Conservation (phyloP, 202 grass and related monocot genomes). For the Saccharum hybrid region DNA sequence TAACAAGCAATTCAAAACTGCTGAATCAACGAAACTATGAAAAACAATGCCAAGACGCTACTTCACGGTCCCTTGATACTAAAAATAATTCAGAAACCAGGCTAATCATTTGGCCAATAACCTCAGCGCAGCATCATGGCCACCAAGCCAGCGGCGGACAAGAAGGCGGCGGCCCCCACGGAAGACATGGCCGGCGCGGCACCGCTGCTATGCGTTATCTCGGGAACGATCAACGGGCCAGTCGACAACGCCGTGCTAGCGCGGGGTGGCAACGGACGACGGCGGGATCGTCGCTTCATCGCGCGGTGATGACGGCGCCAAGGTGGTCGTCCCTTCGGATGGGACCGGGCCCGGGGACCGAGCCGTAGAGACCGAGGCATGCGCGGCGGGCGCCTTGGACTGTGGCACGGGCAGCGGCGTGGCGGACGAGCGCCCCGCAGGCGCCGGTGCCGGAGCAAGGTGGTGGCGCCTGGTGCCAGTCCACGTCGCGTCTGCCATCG, state of each 20-base stretch:
- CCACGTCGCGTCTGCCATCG: background rate
- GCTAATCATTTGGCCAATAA: background rate
- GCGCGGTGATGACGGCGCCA: no score
- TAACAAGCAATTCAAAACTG: no score
- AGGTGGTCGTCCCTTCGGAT: background rate
- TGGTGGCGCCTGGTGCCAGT: background rate
- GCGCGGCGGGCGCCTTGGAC: no score
- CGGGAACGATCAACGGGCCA: background rate
- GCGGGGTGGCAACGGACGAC: background rate
- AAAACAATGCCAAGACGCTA: background rate
- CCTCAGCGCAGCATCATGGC: slow-evolving; percentile 1
- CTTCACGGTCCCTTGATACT: background rate
- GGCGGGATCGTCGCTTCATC: background rate
- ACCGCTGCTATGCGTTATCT: background rate
- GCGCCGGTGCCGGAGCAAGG: background rate
- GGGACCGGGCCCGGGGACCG: no score
- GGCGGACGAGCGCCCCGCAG: background rate
- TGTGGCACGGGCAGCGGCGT: background rate
- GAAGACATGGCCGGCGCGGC: background rate
- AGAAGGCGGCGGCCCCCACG: background rate
- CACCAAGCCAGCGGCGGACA: background rate
- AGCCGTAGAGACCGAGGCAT: no score
- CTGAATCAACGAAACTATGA: background rate
- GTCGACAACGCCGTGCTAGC: background rate
- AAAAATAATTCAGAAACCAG: background rate